A percentile compares a stretch with the other conserved stretches of the same genome.
Conservation (phyloP, 495 filamentous ascomycete genomes). For the Parachaetomium inaequale region DNA sequence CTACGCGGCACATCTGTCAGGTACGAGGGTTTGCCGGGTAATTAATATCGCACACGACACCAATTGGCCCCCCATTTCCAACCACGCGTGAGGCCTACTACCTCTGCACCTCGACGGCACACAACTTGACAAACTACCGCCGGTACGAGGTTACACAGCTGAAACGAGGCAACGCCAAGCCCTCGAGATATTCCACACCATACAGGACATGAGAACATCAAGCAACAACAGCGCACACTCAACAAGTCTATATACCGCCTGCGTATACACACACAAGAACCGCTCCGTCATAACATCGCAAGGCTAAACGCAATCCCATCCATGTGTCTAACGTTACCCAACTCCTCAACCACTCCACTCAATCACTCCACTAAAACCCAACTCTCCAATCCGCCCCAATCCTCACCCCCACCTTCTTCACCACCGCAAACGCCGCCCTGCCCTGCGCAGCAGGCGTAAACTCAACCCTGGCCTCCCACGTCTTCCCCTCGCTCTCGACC, state of each 20-base stretch:
- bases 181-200: neutral
- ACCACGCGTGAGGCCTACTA: neutral
- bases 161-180: neutral
- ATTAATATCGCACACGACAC: neutral
- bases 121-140: neutral
- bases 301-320: neutral
- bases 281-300: neutral
- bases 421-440: conserved; percentile 73
- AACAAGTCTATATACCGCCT: neutral
- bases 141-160: neutral
- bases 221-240: neutral
- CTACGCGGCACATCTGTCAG: neutral
- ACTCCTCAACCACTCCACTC: neutral
- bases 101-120: neutral
- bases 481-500: conserved; percentile 66
- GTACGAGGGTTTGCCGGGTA: neutral
- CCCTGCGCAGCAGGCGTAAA: conserved; percentile 56
- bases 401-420: conserved; percentile 70
- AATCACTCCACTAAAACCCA: conserved; percentile 36
- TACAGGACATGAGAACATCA: neutral
- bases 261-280: neutral
- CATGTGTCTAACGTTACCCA: too few relatives aligned
- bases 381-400: conserved; percentile 83
- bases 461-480: conserved; percentile 54
- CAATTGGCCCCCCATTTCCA: neutral